These are phyloP conservation scores for Teunomyces cretensis DNA, from an alignment of 805 yeast species.

Conservation along the genomic window DNA sequence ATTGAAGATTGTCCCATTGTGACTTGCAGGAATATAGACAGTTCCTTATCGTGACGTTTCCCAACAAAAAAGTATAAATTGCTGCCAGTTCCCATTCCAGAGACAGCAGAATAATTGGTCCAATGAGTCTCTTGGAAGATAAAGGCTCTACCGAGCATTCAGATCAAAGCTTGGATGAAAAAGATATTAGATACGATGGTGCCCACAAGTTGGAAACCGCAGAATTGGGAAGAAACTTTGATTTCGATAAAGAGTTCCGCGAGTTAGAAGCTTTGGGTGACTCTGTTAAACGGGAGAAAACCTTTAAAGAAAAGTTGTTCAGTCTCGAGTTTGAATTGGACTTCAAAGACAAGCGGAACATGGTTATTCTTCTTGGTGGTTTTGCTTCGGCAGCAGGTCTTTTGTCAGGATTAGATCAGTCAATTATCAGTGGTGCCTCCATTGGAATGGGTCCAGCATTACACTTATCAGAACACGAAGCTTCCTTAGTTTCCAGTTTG, in stretches of 20 bases:
- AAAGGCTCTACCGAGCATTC: neutral
- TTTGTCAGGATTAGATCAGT: conserved; percentile 67
- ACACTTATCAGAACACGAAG: conserved; percentile 38
- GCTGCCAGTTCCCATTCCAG: neutral
- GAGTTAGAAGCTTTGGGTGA: conserved; percentile 33
- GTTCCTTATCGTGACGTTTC: neutral
- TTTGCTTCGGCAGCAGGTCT: conserved; percentile 66
- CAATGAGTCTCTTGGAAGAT: conserved; percentile 1
- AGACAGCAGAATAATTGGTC: neutral
- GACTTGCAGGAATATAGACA: too few relatives aligned
- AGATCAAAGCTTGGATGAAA: neutral
- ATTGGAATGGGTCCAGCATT: conserved; percentile 49
- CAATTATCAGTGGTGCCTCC: conserved; percentile 63
- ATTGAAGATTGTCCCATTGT: too few relatives aligned
- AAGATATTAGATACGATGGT: neutral
- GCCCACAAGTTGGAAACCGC: neutral
- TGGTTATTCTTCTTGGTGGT: conserved; percentile 32
- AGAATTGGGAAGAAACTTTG: conserved; percentile 14
- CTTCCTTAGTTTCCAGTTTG: conserved; percentile 54
- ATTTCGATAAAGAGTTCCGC: conserved; percentile 35
- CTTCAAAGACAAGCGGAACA: conserved; percentile 33
- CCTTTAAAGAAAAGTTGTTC: conserved; percentile 38
- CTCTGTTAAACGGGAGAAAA: conserved; percentile 26
- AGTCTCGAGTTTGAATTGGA: conserved; percentile 37
- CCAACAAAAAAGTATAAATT: neutral